Base-by-base conservation (phyloP, 805 yeast genomes). In the Schizosaccharomyces osmophilus region DNA sequence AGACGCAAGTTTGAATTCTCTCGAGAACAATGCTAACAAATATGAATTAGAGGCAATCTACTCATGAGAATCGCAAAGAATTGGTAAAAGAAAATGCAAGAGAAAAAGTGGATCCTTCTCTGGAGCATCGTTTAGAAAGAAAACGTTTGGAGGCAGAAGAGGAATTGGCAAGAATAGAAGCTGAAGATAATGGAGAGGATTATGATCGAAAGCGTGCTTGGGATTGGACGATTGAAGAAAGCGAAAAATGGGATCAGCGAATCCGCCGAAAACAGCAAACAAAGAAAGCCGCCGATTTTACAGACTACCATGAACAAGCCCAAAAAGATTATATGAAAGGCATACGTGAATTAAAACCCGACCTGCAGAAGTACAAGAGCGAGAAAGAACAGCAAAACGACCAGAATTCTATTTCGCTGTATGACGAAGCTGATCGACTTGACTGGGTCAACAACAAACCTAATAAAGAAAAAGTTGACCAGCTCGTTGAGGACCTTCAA, bases 151-250 rank as follows among this genome's bases (percentile, higher is more conserved):
- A 68, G 31, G 79, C 77, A 2, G 70, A 72, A 55, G 69, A 70
- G 11, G 77, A 75, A 62, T 66, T 72, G 2, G 74, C 74, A 2
- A 70, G 70, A 61, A 60, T 68, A n/a, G 75, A 73, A 36, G 65
- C 71, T 2, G 64, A 67, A 42, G 74, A 72, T 13, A 67, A 66
- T 13, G 78, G 77, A 0, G 74, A 72, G 48, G 74, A 74, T 61
- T 70, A 67, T 60, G 78, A 75, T 51, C 70, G 80, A 31, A 67
- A 71, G 62, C 72, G 75, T 61, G 78, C 75, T 60, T 73, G 79
- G 78, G 79, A 79, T 62, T 79, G 80, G 71, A 77, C 85, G 0
- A 76, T 83, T 4, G 84, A 80, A 61, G 85, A 85, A 61, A 76
- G 80, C 62, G 84, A 82, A 64, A 72, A 73, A 61, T 84, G 88